A percentile compares a stretch with the other conserved stretches of the same genome.
Conservation (phyloP, 192 early-diverging fungal genomes). For the Linnemannia exigua region DNA sequence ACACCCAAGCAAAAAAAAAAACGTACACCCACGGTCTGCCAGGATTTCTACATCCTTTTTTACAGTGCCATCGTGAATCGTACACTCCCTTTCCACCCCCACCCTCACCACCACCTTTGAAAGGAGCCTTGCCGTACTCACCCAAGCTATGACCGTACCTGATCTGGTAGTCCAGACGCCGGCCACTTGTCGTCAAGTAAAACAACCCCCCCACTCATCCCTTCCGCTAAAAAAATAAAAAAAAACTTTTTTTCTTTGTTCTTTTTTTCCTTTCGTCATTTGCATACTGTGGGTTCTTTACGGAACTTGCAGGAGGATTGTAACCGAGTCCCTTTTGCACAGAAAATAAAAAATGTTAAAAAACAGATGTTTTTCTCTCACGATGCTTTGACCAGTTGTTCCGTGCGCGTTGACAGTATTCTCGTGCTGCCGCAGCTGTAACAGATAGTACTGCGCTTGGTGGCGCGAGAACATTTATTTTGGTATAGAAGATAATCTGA, state of each 20-base stretch:
- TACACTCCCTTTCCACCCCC: constrained; percentile 45
- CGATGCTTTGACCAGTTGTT: too few species aligned
- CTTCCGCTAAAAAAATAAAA: constrained; percentile 8
- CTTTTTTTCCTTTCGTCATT: too few species aligned
- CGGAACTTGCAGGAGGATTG: constrained; percentile 18
- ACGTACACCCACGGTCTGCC: constrained; percentile 56
- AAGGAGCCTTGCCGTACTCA: constrained; percentile 57
- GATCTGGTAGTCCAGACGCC: constrained; percentile 39
- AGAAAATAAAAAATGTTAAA: constrained; percentile 19
- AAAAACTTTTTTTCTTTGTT: constrained; percentile 4
- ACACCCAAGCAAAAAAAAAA: constrained; percentile 17
- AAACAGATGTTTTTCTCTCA: background rate
- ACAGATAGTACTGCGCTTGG: too few species aligned
- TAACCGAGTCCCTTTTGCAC: background rate
- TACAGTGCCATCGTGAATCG: constrained; percentile 47
- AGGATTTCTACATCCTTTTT: constrained; percentile 9
- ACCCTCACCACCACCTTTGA: constrained; percentile 12
- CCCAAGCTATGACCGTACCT: constrained; percentile 53
- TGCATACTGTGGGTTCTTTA: constrained; percentile 7
- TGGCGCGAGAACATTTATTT: too few species aligned
- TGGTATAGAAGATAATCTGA: too few species aligned
- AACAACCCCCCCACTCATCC: constrained; percentile 6
- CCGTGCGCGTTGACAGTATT: too few species aligned
- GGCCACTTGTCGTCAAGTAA: constrained; percentile 59
- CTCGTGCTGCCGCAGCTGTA: too few species aligned